Base-by-base conservation (phyloP, 495 filamentous ascomycete species). In the Podospora bellae-mahoneyi region DNA sequence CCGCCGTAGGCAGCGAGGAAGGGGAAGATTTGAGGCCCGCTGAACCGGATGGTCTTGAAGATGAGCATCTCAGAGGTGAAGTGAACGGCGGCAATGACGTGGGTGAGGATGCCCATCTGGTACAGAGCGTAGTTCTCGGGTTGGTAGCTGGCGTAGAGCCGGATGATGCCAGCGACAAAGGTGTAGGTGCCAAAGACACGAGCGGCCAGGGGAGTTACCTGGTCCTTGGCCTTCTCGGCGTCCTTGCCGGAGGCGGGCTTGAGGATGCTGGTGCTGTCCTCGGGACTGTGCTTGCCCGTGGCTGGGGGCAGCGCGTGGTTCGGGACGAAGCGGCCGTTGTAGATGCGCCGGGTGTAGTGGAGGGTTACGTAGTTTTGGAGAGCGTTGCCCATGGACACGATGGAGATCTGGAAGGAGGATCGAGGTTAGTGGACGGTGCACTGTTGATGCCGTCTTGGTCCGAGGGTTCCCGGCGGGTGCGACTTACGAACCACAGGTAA, bases 131-230 rank as follows among this genome's bases (percentile, higher is more conserved):
- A 82, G 64, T 90, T 86, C 54, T 85, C 80, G 66, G 97, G 90
- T 77, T 97, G 83, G 82, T 97, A 97, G 28, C 91, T 91, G 10
- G 92, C 92, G 72, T 95, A 96, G 69, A 94, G 74, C 32, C 95
- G 87, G 61, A 98, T 83, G 44, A 97, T 78, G 44, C 86, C 81
- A 15, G 89, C 85, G 62, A 97, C 77, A 69, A 94, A 84, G 0
- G 94, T 97, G 87, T 93, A 99, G 66, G 92, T 96, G 56, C 92
- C 96, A 76, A 98, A 97, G 10, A 91, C 86, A 64, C 95, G 90
- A 5, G 90, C 87, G 27, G 89, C 89, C 48, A 97, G 87, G 4
- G 89, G 83, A 3, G 89, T 92, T 26, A 88, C 87, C 70, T 87
- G 82, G 71, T 84, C 82, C 69, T 76, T 76, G 20, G 79, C 77